Conservation (phyloP, 2,329 filamentous ascomycete genomes). For the Aureobasidium sp. region DNA sequence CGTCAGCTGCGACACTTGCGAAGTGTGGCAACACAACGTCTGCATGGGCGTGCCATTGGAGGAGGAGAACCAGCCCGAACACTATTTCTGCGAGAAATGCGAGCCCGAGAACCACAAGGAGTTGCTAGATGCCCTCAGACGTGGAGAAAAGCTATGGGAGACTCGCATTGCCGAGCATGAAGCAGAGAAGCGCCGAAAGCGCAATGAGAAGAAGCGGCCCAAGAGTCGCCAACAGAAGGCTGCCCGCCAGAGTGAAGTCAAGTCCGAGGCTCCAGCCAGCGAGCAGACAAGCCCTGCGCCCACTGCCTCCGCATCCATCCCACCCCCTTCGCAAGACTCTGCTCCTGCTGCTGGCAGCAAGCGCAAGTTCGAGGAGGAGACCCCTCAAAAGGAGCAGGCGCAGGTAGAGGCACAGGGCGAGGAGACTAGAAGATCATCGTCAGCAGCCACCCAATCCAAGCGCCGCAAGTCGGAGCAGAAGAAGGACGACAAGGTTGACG, state of each 20-base stretch:
- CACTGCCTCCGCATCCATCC: conserved; percentile 1
- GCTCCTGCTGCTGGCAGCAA: conserved; percentile 22
- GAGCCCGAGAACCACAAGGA: conserved; percentile 74
- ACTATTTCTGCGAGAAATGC: conserved; percentile 92
- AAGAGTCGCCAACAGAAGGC: conserved; percentile 42
- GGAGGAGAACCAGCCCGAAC: conserved; percentile 65
- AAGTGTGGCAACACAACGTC: conserved; percentile 94
- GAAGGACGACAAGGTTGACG: conserved; percentile 23
- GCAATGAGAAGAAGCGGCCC: conserved; percentile 53
- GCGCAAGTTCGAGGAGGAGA: conserved; percentile 27
- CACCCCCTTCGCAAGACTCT: conserved; percentile 13
- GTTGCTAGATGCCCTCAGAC: conserved; percentile 68
- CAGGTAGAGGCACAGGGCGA: conserved; percentile 1
- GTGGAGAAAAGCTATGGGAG: conserved; percentile 84
- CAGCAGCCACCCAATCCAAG: conserved; percentile 27
- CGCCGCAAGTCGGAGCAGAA: conserved; percentile 28
- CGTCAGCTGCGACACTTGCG: conserved; percentile 92
- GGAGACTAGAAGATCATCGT: conserved; percentile 10
- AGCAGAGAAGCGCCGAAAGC: conserved; percentile 48
- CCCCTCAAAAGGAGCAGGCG: conserved; percentile 2
- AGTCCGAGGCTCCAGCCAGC: conserved; percentile 15
- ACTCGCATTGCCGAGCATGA: conserved; percentile 53
- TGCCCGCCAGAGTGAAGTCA: conserved; percentile 25
- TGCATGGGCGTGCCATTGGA: conserved; percentile 83
- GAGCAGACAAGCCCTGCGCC: conserved; percentile 8